Conservation (phyloP, 2,329 filamentous ascomycete species). For the Trichoderma koningii region DNA sequence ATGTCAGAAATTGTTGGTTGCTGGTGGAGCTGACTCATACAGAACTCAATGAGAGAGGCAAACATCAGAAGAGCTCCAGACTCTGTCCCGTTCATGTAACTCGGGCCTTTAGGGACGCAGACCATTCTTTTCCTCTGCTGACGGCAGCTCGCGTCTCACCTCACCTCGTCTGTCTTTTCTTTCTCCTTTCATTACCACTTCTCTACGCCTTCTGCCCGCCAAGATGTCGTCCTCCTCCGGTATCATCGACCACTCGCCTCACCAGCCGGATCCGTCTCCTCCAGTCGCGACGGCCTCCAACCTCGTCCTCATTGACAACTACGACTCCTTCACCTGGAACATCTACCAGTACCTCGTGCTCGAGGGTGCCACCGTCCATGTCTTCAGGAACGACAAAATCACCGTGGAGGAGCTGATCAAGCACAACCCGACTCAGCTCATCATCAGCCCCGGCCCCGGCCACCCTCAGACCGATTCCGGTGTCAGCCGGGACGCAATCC, state of each 20-base stretch:
- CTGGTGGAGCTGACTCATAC: conserved; percentile 26
- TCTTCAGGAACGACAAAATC: conserved; percentile 91
- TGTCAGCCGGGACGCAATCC: conserved; percentile 87
- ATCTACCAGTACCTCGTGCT: conserved; percentile 97
- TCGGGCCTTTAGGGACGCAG: not conserved
- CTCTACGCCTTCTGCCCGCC: conserved; percentile 5
- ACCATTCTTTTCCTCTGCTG: conserved; percentile 1
- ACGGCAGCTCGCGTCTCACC: not conserved
- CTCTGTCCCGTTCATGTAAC: not conserved
- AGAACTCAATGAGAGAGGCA: not conserved
- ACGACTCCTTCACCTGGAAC: conserved; percentile 99
- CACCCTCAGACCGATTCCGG: conserved; percentile 91
- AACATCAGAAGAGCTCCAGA: not conserved
- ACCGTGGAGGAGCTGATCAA: conserved; percentile 79
- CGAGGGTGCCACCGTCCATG: conserved; percentile 89
- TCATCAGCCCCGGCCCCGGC: conserved; percentile 92
- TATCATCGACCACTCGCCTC: conserved; percentile 79
- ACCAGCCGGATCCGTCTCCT: conserved; percentile 73
- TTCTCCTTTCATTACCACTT: not conserved
- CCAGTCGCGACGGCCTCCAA: conserved; percentile 81
- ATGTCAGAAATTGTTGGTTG: conserved; percentile 15
- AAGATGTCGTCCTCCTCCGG: conserved; percentile 53
- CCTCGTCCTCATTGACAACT: conserved; percentile 95
- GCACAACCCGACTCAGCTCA: conserved; percentile 86
- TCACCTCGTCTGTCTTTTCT: not conserved